Percentiles rank a stretch among this genome's conserved stretches.
Conservation (phyloP, 805 yeast species). For the Cyberlindnera subsufficiens region DNA sequence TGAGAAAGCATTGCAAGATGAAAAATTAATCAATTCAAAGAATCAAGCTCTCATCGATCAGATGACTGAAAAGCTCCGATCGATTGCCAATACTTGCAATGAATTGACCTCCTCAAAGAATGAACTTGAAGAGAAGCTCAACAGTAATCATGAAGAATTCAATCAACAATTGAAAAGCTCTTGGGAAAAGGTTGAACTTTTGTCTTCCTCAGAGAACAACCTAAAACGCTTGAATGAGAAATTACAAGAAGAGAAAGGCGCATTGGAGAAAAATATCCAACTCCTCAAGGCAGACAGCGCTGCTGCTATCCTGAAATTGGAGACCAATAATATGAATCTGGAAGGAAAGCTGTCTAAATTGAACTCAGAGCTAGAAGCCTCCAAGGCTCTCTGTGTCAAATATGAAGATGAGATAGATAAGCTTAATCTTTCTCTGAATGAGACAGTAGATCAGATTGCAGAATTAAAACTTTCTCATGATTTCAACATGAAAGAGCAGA, state of each 20-base stretch:
- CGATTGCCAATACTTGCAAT: constrained; percentile 31
- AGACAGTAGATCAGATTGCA: not conserved
- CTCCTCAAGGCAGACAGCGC: not conserved
- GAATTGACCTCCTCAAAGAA: constrained; percentile 23
- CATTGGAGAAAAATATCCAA: not conserved
- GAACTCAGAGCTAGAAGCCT: constrained; percentile 10
- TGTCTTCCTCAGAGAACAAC: constrained; percentile 8
- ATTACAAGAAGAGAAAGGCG: constrained; percentile 7
- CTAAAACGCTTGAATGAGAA: constrained; percentile 6
- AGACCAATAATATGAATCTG: not conserved
- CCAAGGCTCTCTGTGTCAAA: constrained; percentile 2
- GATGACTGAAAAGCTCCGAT: constrained; percentile 39
- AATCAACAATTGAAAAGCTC: constrained; percentile 9
- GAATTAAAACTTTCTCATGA: constrained; percentile 6
- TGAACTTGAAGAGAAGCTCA: constrained; percentile 12
- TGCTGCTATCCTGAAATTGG: not conserved
- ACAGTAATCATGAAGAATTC: constrained; percentile 6
- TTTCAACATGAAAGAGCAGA: not conserved
- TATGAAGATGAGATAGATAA: constrained; percentile 8
- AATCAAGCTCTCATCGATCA: constrained; percentile 33
- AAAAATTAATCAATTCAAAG: constrained; percentile 15
- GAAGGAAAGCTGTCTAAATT: constrained; percentile 1
- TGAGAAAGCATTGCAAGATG: constrained; percentile 21
- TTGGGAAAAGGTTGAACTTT: constrained; percentile 10
- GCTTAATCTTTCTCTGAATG: constrained; percentile 8